These are phyloP conservation scores for Evansstolkia leycettana DNA, from an alignment of 495 filamentous ascomycete species.

Conservation along the genomic window DNA sequence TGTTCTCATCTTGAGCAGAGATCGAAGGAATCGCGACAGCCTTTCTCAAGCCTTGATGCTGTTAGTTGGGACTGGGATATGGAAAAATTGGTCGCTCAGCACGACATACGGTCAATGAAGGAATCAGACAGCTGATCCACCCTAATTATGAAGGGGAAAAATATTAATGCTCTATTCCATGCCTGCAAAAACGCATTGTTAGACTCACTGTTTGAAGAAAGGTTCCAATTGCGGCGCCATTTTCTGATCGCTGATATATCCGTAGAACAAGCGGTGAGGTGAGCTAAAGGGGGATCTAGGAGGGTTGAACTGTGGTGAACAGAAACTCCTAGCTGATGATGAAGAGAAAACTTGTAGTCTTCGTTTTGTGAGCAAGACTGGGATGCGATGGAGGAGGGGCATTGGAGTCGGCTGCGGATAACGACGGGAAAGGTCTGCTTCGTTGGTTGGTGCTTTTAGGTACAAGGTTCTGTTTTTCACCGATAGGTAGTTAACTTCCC, in stretches of 20 bases:
- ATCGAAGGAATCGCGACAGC: conserved; percentile 95
- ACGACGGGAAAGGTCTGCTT: too few species aligned
- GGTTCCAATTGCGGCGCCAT: conserved; percentile 78
- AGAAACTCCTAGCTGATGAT: conserved; percentile 1
- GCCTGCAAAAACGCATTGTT: neutral
- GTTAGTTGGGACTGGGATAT: neutral
- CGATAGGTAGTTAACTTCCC: too few species aligned
- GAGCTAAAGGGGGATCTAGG: conserved; percentile 5
- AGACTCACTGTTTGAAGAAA: conserved; percentile 64
- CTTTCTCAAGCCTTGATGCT: conserved; percentile 50
- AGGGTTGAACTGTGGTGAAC: neutral
- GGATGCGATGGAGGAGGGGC: conserved; percentile 29
- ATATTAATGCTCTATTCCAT: too few species aligned
- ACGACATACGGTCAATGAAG: conserved; percentile 71
- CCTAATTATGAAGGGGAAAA: conserved; percentile 16
- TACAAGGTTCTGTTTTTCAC: too few species aligned
- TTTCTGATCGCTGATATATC: conserved; percentile 37
- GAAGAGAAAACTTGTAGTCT: conserved; percentile 3
- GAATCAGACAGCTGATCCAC: conserved; percentile 67
- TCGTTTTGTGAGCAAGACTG: conserved; percentile 14
- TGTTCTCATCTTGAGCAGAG: conserved; percentile 77
- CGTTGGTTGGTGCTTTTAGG: too few species aligned
- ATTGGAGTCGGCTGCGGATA: conserved; percentile 13
- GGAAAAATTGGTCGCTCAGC: too few species aligned
- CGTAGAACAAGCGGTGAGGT: conserved; percentile 29